Evolutionary conservation across 106 monocot genomes (phyloP).

Genomic region (Allium cepa): DNA sequence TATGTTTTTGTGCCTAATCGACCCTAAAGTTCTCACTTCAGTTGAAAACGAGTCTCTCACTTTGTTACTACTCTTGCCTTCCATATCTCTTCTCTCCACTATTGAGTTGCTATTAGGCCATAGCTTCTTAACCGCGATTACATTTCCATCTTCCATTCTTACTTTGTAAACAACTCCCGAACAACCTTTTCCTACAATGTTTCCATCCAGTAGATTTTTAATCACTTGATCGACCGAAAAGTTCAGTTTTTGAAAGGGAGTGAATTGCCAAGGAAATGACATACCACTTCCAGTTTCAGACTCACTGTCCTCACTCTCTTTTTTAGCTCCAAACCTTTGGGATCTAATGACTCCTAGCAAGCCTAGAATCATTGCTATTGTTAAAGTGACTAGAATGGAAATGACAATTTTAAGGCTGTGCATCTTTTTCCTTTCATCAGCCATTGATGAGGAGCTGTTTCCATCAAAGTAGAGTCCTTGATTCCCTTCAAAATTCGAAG

Average conservation of each 20-base stretch:
- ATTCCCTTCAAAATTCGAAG: constrained; percentile 59
- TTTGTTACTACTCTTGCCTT: constrained; percentile 7
- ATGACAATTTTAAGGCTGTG: constrained; percentile 55
- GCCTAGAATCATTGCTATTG: constrained; percentile 66
- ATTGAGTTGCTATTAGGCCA: constrained; percentile 37
- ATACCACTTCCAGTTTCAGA: constrained; percentile 36
- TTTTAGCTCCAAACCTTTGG: constrained; percentile 24
- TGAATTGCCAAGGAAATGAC: constrained; percentile 92
- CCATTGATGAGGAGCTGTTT: constrained; percentile 37
- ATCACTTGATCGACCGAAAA: constrained; percentile 73
- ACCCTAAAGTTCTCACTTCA: constrained; percentile 71
- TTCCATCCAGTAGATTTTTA: constrained; percentile 54
- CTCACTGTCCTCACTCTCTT: constrained; percentile 21
- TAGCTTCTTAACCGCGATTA: constrained; percentile 88
- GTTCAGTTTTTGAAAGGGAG: constrained; percentile 84
- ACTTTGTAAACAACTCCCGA: constrained; percentile 82
- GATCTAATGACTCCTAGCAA: constrained; percentile 53
- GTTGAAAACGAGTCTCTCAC: constrained; percentile 84
- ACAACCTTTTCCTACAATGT: constrained; percentile 87
- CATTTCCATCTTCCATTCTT: constrained; percentile 55
- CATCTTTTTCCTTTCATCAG: constrained; percentile 24
- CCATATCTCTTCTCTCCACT: constrained; percentile 1
- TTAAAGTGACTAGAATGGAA: constrained; percentile 55
- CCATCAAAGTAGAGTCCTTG: constrained; percentile 53
- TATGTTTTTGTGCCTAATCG: constrained; percentile 92